Percentiles rank a stretch among this genome's conserved stretches.
Conservation (phyloP, 1,284 basidiomycete genomes). For the Coniophora puteana region DNA sequence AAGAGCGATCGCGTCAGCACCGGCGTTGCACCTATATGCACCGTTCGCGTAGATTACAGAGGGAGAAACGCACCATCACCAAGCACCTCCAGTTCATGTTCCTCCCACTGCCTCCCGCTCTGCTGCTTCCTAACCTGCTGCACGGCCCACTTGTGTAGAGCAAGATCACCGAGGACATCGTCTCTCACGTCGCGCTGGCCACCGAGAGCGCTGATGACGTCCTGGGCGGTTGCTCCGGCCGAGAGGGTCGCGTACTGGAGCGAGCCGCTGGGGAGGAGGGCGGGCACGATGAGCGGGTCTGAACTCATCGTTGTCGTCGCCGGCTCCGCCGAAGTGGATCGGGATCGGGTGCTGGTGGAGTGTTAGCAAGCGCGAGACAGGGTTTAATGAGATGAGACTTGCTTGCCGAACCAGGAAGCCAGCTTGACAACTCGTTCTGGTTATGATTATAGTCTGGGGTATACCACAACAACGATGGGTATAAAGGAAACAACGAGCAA, state of each 20-base stretch:
- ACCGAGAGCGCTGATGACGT: slow-evolving; percentile 53
- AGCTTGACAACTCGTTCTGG: too few relatives aligned
- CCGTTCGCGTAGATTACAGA: too few relatives aligned
- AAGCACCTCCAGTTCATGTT: slow-evolving; percentile 58
- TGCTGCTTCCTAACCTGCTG: slow-evolving; percentile 58
- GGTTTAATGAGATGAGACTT: too few relatives aligned
- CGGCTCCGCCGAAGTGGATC: too few relatives aligned
- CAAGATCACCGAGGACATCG: slow-evolving; percentile 54
- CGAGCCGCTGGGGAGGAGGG: slow-evolving; percentile 52
- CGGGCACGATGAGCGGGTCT: slow-evolving; percentile 54
- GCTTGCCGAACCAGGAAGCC: too few relatives aligned
- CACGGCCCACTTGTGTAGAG: slow-evolving; percentile 61
- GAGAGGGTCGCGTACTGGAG: slow-evolving; percentile 60
- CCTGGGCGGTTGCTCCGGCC: slow-evolving; percentile 48
- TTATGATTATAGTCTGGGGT: too few relatives aligned
- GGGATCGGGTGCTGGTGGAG: too few relatives aligned
- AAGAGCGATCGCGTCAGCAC: not conserved
- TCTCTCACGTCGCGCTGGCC: slow-evolving; percentile 42
- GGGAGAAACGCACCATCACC: slow-evolving; percentile 51
- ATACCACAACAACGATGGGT: too few relatives aligned
- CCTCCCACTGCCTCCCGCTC: slow-evolving; percentile 64
- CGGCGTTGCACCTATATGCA: not conserved
- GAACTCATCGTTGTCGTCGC: too few relatives aligned
- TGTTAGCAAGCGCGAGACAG: too few relatives aligned
- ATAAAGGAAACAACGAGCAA: too few relatives aligned